phyloP scores from a whole-genome alignment of 225 moss, liverwort and hornwort genomes.

The Thuidium tamariscinum region DNA sequence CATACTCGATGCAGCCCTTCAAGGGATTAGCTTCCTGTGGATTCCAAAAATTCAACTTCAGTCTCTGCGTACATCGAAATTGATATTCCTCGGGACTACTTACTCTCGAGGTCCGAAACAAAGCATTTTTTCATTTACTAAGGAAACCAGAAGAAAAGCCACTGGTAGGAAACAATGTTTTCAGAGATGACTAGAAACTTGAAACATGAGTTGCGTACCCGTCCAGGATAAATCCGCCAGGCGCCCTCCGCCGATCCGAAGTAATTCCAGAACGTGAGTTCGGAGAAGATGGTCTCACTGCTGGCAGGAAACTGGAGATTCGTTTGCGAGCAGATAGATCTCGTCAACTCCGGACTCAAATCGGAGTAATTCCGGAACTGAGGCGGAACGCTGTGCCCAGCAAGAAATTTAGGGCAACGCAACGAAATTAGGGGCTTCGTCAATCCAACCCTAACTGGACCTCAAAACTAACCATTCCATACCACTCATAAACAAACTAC shows the following conservation, averaged over 20 bases:
- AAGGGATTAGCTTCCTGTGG: slow-evolving; percentile 30
- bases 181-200: neutral
- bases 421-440: neutral
- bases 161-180: neutral
- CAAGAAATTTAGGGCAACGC: neutral
- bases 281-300: slow-evolving; percentile 17
- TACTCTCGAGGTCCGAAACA: neutral
- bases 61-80: neutral
- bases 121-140: too few species aligned
- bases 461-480: neutral
- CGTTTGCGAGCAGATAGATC: slow-evolving; percentile 32
- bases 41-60: neutral
- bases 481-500: neutral
- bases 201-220: slow-evolving; percentile 1
- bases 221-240: slow-evolving; percentile 36
- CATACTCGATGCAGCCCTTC: slow-evolving; percentile 33
- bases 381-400: slow-evolving; percentile 24
- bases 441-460: neutral
- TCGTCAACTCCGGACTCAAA: slow-evolving; percentile 28
- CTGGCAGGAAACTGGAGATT: slow-evolving; percentile 45
- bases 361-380: slow-evolving; percentile 19
- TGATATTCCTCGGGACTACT: neutral
- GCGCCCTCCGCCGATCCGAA: slow-evolving; percentile 43
- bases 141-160: neutral
- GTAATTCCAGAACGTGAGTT: slow-evolving; percentile 39